Percentiles rank a stretch among this genome's conserved stretches.
phyloP scores from a whole-genome alignment of 371 early-diverging fungal genomes.

The Nosema muscidifuracis region DNA sequence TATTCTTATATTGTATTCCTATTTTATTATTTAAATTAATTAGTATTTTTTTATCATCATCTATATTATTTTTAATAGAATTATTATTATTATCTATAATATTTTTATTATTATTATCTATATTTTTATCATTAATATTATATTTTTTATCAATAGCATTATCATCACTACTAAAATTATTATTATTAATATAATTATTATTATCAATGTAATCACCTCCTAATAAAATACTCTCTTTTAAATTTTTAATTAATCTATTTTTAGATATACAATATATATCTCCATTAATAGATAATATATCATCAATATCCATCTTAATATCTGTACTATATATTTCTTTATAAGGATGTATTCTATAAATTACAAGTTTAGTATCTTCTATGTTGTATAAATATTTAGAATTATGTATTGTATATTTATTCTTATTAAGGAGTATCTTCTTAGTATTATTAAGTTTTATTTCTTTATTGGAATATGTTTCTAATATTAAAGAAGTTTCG shows the following conservation, averaged over 20 bases:
- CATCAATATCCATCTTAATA: neutral
- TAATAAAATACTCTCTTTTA: constrained; percentile 1
- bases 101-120: too few relatives aligned
- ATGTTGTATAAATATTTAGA: neutral
- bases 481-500: neutral
- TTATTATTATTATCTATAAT: too few relatives aligned
- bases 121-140: too few relatives aligned
- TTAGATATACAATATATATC: neutral
- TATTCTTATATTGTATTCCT: constrained; percentile 9
- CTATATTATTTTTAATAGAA: too few relatives aligned
- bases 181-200: too few relatives aligned
- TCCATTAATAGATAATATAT: neutral
- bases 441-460: neutral
- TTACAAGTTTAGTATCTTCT: neutral
- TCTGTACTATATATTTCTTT: neutral
- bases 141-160: too few relatives aligned
- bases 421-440: neutral
- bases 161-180: too few relatives aligned
- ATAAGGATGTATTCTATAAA: neutral
- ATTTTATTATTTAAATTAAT: neutral
- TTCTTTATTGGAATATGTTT: neutral
- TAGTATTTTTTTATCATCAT: too few relatives aligned
- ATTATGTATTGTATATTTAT: neutral
- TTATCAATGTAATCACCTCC: too few relatives aligned
- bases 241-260: neutral